phyloP scores from a whole-genome alignment of 768 basidiomycete species.

The Leccinum broughii region DNA sequence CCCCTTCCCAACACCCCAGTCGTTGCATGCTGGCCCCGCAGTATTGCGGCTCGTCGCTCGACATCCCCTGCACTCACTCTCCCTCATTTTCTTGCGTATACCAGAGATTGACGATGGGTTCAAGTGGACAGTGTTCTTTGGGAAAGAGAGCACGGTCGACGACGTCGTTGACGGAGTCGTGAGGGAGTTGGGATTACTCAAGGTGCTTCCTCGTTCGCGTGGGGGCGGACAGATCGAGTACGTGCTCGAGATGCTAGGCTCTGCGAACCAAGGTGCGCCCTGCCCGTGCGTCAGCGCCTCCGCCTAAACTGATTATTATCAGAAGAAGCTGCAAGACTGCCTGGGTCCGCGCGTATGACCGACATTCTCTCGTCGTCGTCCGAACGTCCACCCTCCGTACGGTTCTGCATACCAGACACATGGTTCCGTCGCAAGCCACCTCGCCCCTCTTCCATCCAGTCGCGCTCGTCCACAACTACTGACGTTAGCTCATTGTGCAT shows the following conservation, averaged over 20 bases:
- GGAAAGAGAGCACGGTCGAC: constrained; percentile 53
- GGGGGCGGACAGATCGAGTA: constrained; percentile 66
- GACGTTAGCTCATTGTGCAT: constrained; percentile 31
- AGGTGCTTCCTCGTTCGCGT: constrained; percentile 63
- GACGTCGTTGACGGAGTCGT: constrained; percentile 53
- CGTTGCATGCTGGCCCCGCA: constrained; percentile 55
- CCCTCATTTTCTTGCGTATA: constrained; percentile 60
- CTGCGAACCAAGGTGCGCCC: constrained; percentile 49
- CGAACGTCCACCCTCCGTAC: constrained; percentile 36
- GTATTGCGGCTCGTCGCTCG: constrained; percentile 1
- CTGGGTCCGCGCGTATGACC: constrained; percentile 13
- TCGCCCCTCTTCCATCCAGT: constrained; percentile 46
- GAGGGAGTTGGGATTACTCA: constrained; percentile 71
- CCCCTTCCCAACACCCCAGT: constrained; percentile 65
- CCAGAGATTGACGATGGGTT: constrained; percentile 80
- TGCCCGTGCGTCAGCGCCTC: background rate
- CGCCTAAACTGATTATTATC: background rate
- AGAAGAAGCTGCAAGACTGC: constrained; percentile 16
- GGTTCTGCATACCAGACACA: constrained; percentile 73
- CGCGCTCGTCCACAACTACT: constrained; percentile 55
- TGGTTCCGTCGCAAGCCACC: constrained; percentile 76
- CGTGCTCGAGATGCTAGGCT: constrained; percentile 61
- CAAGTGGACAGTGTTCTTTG: constrained; percentile 63
- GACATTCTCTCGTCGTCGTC: constrained; percentile 19
- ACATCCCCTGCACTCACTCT: constrained; percentile 31